Conservation (phyloP, 108 stramenopile genomes). For the Schizochytrium sp. region DNA sequence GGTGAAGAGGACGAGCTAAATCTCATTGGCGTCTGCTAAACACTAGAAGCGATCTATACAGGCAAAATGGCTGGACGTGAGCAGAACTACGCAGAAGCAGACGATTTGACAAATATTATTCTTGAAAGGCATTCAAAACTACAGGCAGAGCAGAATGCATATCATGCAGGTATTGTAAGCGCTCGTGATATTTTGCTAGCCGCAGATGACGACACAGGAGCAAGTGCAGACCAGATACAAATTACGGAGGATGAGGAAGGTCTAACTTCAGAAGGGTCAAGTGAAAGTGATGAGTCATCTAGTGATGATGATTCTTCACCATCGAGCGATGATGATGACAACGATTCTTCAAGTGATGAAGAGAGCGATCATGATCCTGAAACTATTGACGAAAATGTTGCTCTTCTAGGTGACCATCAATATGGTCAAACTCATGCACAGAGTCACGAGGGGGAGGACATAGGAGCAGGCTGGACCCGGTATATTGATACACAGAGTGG, state of each 20-base stretch:
- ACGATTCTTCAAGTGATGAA: not conserved
- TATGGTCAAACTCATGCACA: not conserved
- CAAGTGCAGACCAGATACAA: not conserved
- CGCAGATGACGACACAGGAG: not conserved
- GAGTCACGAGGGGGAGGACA: not conserved
- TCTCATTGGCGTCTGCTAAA: too few relatives aligned
- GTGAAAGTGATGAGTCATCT: not conserved
- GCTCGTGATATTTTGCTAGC: not conserved
- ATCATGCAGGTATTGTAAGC: not conserved
- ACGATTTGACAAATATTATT: too few relatives aligned
- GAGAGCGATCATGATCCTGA: not conserved
- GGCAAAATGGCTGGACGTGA: too few relatives aligned
- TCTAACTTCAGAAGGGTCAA: not conserved
- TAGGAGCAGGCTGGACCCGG: slow-evolving; percentile 13
- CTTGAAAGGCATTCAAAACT: too few relatives aligned
- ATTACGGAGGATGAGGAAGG: not conserved
- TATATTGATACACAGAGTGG: slow-evolving; percentile 3
- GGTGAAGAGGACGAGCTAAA: too few relatives aligned
- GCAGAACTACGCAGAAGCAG: too few relatives aligned
- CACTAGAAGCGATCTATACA: too few relatives aligned
- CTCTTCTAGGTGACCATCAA: not conserved
- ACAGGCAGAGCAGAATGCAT: too few relatives aligned
- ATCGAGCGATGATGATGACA: not conserved
- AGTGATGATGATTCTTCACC: not conserved
- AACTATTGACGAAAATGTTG: not conserved